Percentiles rank a stretch among this genome's conserved stretches.
phyloP scores from a whole-genome alignment of 2,329 filamentous ascomycete species.

The Huntiella omanensis region DNA sequence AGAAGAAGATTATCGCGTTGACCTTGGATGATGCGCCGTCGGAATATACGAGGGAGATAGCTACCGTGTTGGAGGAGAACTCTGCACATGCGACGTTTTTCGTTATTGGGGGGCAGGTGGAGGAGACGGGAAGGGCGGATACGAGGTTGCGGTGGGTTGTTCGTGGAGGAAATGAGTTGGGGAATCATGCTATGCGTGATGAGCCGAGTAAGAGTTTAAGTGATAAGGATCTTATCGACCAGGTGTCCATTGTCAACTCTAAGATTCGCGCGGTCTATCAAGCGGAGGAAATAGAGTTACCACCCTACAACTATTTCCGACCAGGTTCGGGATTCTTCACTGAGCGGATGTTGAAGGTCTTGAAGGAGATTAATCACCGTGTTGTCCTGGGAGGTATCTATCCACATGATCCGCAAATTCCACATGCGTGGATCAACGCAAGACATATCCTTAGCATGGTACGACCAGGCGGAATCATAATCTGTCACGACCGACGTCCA shows the following conservation, averaged over 20 bases:
- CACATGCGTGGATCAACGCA: constrained; percentile 49
- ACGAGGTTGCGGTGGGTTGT: constrained; percentile 37
- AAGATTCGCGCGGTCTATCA: constrained; percentile 39
- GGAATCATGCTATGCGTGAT: constrained; percentile 79
- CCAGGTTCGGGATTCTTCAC: constrained; percentile 77
- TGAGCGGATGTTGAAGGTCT: constrained; percentile 42
- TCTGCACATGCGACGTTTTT: constrained; percentile 70
- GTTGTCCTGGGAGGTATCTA: constrained; percentile 73
- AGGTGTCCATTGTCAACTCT: constrained; percentile 47
- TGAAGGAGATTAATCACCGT: constrained; percentile 44
- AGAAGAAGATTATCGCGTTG: constrained; percentile 52
- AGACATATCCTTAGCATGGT: constrained; percentile 66
- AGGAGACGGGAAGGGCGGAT: constrained; percentile 25
- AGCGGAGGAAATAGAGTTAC: constrained; percentile 22
- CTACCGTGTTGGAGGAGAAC: constrained; percentile 45
- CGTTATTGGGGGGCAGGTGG: constrained; percentile 62
- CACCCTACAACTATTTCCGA: constrained; percentile 51
- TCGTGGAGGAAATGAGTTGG: constrained; percentile 50
- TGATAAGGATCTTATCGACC: constrained; percentile 35
- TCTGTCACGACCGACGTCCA: constrained; percentile 68
- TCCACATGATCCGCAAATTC: constrained; percentile 79
- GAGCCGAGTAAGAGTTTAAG: constrained; percentile 49
- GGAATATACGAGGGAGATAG: constrained; percentile 48
- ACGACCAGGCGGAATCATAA: constrained; percentile 56
- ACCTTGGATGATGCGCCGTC: constrained; percentile 81